Conservation (phyloP, 2,329 filamentous ascomycete genomes). For the Anisogramma anomala region DNA sequence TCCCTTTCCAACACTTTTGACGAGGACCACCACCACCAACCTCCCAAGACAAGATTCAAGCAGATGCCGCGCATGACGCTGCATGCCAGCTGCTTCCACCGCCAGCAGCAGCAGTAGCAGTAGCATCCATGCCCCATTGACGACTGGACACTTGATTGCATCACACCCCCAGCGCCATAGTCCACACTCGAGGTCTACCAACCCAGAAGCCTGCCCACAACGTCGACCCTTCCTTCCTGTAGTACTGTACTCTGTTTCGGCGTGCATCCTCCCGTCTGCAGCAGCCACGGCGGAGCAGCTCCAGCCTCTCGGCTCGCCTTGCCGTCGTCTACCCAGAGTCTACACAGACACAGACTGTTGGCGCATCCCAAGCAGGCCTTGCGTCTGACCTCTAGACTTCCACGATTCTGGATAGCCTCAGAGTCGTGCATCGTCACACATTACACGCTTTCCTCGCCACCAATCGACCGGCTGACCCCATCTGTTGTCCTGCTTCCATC, state of each 20-base stretch:
- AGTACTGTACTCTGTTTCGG: conserved; percentile 3
- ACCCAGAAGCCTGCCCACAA: conserved; percentile 2
- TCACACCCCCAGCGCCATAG: too few species aligned
- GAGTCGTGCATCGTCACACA: not conserved
- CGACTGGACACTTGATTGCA: conserved; percentile 3
- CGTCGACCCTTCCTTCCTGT: conserved; percentile 6
- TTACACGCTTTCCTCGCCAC: not conserved
- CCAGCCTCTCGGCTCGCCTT: conserved; percentile 10
- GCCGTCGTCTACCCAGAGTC: conserved; percentile 1
- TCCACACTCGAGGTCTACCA: conserved; percentile 1
- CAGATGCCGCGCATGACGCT: conserved; percentile 11
- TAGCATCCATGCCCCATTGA: not conserved
- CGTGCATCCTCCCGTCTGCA: not conserved
- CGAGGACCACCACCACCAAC: conserved; percentile 1
- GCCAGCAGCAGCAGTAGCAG: not conserved
- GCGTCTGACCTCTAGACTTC: not conserved
- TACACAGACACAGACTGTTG: not conserved
- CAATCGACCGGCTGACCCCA: not conserved
- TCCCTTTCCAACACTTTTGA: too few species aligned
- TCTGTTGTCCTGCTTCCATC: conserved; percentile 5
- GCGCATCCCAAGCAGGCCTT: too few species aligned
- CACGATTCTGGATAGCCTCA: not conserved
- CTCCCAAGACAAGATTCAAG: not conserved
- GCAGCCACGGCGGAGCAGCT: not conserved
- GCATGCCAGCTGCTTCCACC: conserved; percentile 9